phyloP scores from a whole-genome alignment of 1,284 basidiomycete species.

The Athelia psychrophila region DNA sequence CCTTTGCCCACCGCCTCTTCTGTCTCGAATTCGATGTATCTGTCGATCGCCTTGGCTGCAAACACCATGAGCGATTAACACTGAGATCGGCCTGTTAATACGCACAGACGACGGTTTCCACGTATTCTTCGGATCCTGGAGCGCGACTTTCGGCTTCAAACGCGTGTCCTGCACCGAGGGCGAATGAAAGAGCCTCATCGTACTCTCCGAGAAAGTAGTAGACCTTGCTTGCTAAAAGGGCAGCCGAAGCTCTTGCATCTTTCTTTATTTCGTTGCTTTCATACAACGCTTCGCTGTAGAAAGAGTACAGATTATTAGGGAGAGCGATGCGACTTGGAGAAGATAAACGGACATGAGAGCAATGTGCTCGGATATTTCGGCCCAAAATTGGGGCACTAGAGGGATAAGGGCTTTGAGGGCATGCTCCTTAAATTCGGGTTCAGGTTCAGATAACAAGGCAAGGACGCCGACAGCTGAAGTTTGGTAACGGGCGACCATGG shows the following conservation, averaged over 20 bases:
- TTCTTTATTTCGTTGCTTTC: slow-evolving; percentile 77
- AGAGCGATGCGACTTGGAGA: slow-evolving; percentile 7
- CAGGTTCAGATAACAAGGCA: slow-evolving; percentile 85
- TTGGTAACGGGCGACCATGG: slow-evolving; percentile 64
- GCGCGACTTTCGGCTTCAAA: slow-evolving; percentile 75
- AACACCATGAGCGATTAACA: slow-evolving; percentile 6
- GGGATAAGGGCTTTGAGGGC: slow-evolving; percentile 81
- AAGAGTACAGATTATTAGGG: slow-evolving; percentile 13
- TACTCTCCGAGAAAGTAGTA: slow-evolving; percentile 95
- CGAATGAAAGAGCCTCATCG: slow-evolving; percentile 91
- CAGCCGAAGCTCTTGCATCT: slow-evolving; percentile 76
- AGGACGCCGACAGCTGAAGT: slow-evolving; percentile 88
- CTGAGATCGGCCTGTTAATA: slow-evolving; percentile 15
- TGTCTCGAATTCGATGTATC: slow-evolving; percentile 69
- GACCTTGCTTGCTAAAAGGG: slow-evolving; percentile 90
- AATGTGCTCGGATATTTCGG: slow-evolving; percentile 95
- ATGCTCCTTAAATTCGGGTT: slow-evolving; percentile 84
- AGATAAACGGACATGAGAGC: slow-evolving; percentile 71
- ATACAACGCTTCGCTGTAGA: slow-evolving; percentile 80
- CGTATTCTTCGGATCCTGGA: slow-evolving; percentile 76
- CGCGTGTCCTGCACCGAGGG: slow-evolving; percentile 83
- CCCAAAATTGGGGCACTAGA: slow-evolving; percentile 93
- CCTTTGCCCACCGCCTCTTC: slow-evolving; percentile 45
- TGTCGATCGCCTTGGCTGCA: slow-evolving; percentile 90
- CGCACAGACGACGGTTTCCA: slow-evolving; percentile 92